A percentile compares a stretch with the other conserved stretches of the same genome.
Evolutionary conservation across 225 moss, liverwort and hornwort genomes (phyloP).

Genomic region (Straminergon stramineum): DNA sequence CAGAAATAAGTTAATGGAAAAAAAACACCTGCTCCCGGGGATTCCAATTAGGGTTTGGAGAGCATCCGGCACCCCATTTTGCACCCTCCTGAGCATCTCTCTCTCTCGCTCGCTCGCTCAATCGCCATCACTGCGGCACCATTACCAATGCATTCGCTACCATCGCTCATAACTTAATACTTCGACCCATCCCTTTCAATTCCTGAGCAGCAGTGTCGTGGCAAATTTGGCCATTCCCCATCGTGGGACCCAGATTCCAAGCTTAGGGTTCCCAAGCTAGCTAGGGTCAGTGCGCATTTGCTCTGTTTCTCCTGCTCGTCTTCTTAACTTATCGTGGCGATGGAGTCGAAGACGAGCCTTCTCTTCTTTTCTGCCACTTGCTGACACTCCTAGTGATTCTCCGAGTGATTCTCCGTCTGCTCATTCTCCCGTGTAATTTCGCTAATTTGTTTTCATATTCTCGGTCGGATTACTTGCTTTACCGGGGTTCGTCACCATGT

Average conservation of each 20-base stretch:
- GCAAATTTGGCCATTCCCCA: background rate
- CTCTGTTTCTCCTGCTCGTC: background rate
- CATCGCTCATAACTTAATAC: background rate
- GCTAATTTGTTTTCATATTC: background rate
- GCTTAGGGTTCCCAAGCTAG: background rate
- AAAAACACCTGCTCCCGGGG: background rate
- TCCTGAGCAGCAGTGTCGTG: background rate
- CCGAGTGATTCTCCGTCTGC: background rate
- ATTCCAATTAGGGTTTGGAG: background rate
- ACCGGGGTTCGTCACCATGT: slow-evolving; percentile 7
- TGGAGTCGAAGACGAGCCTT: background rate
- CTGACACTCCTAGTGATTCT: background rate
- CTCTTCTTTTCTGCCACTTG: background rate
- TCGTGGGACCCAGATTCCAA: background rate
- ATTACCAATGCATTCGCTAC: background rate
- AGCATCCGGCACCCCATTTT: background rate
- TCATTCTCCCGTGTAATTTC: background rate
- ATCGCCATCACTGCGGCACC: background rate
- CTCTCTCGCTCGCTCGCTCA: background rate
- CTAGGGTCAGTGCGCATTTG: background rate
- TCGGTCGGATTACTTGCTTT: background rate
- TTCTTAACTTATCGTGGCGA: background rate
- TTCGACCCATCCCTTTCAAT: background rate
- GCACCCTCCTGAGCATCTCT: background rate
- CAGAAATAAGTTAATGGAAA: background rate